Evolutionary conservation across 139 green algal genomes (phyloP).

Genomic region (Auxenochlorella pyrenoidosa): DNA sequence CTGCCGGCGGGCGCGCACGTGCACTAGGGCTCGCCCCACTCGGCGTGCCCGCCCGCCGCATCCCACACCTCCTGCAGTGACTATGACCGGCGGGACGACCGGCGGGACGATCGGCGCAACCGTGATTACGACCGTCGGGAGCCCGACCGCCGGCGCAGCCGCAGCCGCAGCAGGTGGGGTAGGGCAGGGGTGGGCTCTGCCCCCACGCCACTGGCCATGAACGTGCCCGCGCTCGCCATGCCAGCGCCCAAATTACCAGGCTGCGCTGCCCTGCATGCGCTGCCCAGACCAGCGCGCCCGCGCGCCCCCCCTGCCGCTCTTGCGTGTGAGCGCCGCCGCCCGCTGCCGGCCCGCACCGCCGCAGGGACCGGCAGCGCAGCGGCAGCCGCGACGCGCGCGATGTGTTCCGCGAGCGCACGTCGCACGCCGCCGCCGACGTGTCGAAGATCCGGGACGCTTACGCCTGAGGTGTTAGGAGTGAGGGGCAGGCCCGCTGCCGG

Average conservation of each 20-base stretch:
- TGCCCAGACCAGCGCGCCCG: no score
- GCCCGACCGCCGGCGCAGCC: background rate
- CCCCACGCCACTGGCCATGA: no score
- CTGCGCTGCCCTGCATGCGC: no score
- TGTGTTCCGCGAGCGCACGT: constrained; percentile 42
- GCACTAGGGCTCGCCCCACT: no score
- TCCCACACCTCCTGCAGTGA: background rate
- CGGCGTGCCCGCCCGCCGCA: no score
- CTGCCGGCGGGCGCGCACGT: no score
- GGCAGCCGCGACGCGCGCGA: constrained; percentile 26
- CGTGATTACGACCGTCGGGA: background rate
- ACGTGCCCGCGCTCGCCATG: no score
- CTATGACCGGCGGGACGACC: background rate
- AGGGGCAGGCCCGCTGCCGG: no score
- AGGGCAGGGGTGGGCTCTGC: background rate
- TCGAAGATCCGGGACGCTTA: constrained; percentile 6
- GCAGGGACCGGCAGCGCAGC: background rate
- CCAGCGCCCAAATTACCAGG: no score
- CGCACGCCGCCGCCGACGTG: background rate
- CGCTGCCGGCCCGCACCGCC: no score
- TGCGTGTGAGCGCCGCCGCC: no score
- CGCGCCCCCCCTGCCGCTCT: no score
- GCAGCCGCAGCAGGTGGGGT: constrained; percentile 8
- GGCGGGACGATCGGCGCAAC: background rate
- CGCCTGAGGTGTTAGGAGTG: background rate